Conservation (phyloP, 192 early-diverging fungal species). For the Backusella australiensis region DNA sequence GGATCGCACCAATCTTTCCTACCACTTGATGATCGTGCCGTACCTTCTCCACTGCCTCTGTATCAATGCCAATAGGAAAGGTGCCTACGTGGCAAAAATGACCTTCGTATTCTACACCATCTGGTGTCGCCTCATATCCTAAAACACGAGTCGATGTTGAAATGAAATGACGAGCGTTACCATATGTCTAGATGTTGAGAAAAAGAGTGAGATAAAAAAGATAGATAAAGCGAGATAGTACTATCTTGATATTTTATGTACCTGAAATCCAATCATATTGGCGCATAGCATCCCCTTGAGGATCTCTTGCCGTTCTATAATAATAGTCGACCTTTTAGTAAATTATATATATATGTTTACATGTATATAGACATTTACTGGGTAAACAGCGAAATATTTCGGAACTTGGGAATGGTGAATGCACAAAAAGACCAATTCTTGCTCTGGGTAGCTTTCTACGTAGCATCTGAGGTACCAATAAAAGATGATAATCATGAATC, state of each 20-base stretch:
- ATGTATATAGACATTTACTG: constrained; percentile 81
- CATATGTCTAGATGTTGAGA: constrained; percentile 66
- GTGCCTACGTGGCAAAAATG: constrained; percentile 79
- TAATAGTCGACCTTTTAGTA: constrained; percentile 52
- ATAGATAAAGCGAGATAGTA: background rate
- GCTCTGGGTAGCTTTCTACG: constrained; percentile 79
- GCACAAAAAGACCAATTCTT: constrained; percentile 92
- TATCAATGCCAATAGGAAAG: constrained; percentile 97
- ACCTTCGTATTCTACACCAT: constrained; percentile 83
- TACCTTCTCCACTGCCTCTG: constrained; percentile 61
- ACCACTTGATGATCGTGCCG: constrained; percentile 62
- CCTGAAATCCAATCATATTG: constrained; percentile 93
- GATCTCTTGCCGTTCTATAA: constrained; percentile 73
- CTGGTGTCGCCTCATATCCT: constrained; percentile 91
- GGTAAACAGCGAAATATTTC: constrained; percentile 95
- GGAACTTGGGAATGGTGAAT: constrained; percentile 94
- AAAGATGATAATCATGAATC: constrained; percentile 95
- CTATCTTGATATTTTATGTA: constrained; percentile 3
- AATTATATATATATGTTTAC: too few relatives aligned
- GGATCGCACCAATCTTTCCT: constrained; percentile 78
- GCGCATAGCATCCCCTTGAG: constrained; percentile 88
- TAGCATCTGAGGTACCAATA: constrained; percentile 87
- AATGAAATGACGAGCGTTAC: constrained; percentile 92
- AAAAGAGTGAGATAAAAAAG: background rate
- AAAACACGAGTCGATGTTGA: constrained; percentile 92